Conservation (phyloP, 2,329 filamentous ascomycete genomes). For the Phoma sp. region DNA sequence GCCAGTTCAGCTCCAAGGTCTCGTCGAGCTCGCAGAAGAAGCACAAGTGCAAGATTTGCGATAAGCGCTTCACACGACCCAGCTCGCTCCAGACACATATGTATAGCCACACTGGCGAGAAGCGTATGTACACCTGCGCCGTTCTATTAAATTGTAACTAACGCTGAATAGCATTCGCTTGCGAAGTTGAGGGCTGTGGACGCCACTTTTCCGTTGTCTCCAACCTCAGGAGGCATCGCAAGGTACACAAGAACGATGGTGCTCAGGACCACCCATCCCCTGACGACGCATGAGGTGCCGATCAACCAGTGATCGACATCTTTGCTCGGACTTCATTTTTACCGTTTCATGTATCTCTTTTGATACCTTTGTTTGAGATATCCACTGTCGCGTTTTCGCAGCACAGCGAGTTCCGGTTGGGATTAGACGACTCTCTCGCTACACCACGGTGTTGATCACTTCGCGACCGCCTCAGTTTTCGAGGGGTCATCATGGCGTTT, state of each 20-base stretch:
- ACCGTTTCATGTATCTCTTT: conserved; percentile 26
- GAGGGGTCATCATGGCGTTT: conserved; percentile 28
- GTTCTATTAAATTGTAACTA: conserved; percentile 1
- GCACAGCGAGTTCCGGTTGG: conserved; percentile 33
- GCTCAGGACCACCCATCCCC: conserved; percentile 54
- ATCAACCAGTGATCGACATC: conserved; percentile 34
- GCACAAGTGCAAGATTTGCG: conserved; percentile 99
- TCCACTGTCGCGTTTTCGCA: conserved; percentile 42
- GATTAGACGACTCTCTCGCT: conserved; percentile 40
- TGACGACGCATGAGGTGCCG: conserved; percentile 50
- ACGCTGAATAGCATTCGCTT: conserved; percentile 75
- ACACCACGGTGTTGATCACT: conserved; percentile 15
- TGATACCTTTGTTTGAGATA: conserved; percentile 44
- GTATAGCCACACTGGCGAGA: conserved; percentile 98
- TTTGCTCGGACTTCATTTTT: conserved; percentile 20
- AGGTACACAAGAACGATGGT: conserved; percentile 85
- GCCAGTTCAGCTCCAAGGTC: conserved; percentile 95
- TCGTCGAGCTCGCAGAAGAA: conserved; percentile 97
- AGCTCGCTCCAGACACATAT: conserved; percentile 96
- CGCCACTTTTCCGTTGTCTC: conserved; percentile 97
- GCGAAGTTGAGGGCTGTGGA: conserved; percentile 92
- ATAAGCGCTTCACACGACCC: conserved; percentile 94
- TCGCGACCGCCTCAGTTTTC: conserved; percentile 5
- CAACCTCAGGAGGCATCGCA: conserved; percentile 90
- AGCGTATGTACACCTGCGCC: conserved; percentile 70